Evolutionary conservation across 768 basidiomycete genomes (phyloP), one percentile per base, ranked within the genome.

Genomic region (Podaxis sp.): DNA sequence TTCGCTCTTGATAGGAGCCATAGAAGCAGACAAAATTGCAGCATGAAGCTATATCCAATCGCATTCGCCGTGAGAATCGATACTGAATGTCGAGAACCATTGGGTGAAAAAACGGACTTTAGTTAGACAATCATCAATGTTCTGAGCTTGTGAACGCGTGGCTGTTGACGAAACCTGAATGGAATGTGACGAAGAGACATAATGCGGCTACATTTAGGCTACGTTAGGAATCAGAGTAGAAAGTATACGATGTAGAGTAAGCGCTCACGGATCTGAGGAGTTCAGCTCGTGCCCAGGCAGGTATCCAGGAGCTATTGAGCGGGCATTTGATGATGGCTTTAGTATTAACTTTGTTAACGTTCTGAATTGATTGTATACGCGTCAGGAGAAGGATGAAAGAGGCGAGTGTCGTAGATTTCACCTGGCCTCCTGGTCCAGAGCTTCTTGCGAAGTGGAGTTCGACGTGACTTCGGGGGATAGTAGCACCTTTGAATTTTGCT

Each of bases 301-400:
- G 90, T 53, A 92, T 86, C 90, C 90, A 91, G 0, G 72, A 56
- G 1, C 80, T 75, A 55, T 85, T 74, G 7, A 90, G 53, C 5
- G 78, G 70, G 65, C 88, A 90, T 44, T 87, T 78, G 14, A 88
- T 65, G 0, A 84, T 87, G 0, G 83, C 89, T 69, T 93, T 93
- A 13, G 91, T 93, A 61, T 90, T 92, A n/a, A 93, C 82, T 74
- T 92, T 93, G 68, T 93, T 93, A 40, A 93, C 91, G 64, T 93
- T 91, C 90, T 93, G 59, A 36, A 37, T 21, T 2, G 13, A 44
- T 21, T 21, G 36, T 4, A 28, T 18, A 38, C 21, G 16, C 48
- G 57, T 63, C 54, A 55, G 50, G 25, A 48, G 21, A 16, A 18
- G 18, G 4, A 4, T 16, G 38, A 18, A 56, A 10, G 52, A 2